A percentile compares a stretch with the other conserved stretches of the same genome.
Conservation (phyloP, 2,329 filamentous ascomycete genomes). For the Aspergillus fijiensis region DNA sequence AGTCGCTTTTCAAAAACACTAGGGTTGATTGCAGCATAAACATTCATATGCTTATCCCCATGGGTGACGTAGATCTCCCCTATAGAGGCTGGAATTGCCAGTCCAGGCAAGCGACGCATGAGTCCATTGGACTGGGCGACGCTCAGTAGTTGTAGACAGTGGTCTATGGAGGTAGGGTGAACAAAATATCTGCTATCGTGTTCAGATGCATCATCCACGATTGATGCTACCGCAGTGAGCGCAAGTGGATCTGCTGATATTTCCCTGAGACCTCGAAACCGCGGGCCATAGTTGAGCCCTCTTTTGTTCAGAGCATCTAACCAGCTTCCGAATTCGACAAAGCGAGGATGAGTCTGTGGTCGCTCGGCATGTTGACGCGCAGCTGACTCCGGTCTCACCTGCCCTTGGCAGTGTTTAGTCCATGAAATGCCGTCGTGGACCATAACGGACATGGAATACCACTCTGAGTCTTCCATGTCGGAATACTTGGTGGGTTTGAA, state of each 20-base stretch:
- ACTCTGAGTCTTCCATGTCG: conserved; percentile 9
- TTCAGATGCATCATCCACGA: neutral
- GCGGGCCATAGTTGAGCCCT: conserved; percentile 13
- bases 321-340: neutral
- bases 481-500: conserved; percentile 6
- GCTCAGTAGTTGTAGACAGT: conserved; percentile 22
- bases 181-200: conserved; percentile 16
- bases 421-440: conserved; percentile 1
- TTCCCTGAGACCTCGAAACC: conserved; percentile 14
- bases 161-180: conserved; percentile 25
- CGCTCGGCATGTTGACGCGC: too few species aligned
- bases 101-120: neutral
- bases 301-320: conserved; percentile 5
- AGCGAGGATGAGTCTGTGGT: neutral
- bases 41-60: neutral
- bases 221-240: neutral
- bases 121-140: conserved; percentile 15
- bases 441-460: conserved; percentile 16
- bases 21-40: too few species aligned
- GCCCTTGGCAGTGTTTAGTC: conserved; percentile 15
- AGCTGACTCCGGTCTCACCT: neutral
- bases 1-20: too few species aligned
- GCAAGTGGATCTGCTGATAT: conserved; percentile 12
- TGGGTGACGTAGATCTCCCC: conserved; percentile 5
- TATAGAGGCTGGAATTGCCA: conserved; percentile 7